Base-by-base conservation (phyloP, 495 filamentous ascomycete genomes). In the Tetracladium setigerum region DNA sequence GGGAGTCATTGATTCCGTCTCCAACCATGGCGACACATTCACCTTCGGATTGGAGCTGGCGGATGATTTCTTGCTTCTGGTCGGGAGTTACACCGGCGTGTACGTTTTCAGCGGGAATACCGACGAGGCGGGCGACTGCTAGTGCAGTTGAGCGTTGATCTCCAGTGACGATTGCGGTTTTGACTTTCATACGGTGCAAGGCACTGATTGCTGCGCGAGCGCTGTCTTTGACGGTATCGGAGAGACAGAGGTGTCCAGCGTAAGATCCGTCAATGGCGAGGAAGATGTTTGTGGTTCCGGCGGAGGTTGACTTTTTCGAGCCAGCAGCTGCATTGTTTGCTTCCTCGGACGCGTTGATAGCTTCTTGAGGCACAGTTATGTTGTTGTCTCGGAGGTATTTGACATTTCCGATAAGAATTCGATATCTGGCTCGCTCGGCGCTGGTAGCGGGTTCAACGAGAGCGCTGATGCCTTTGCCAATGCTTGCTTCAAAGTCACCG, bases 1-100 rank as follows among this genome's bases (percentile, higher is more conserved):
- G 92, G 0, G 91, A 96, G 71, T 99, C 92, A 63, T 99, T 99
- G 74, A 99, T 96, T 32, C 92, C 92, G 61, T 99, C 92, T 43
- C 92, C 92, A 17, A 97, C 92, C 92, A 99, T 97, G 54, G 88
- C 92, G 17, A 99, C 86, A 42, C 82, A 70, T 37, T 84, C 75
- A 49, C 89, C 88, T 2, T 64, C 52, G 0, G 69, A 70, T 66
- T 96, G 86, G 31, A 96, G 74, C 37, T 79, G 63, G 14, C 78
- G 76, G 62, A 99, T 78, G 58, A 97, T 94, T 19, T 71, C 68
- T 51, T 89, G 87, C 52, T 99, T 99, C 54, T 92, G 81, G 35
- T 86, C 83, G 1, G 92, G 92, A 6, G 86, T 86, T 30, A 89
- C 84, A 13, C 83, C 83, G 31, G 92, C 88, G 60, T 83, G 81